Evolutionary conservation across 2,329 filamentous ascomycete species (phyloP).

Genomic region (Colletotrichum theobromicola): DNA sequence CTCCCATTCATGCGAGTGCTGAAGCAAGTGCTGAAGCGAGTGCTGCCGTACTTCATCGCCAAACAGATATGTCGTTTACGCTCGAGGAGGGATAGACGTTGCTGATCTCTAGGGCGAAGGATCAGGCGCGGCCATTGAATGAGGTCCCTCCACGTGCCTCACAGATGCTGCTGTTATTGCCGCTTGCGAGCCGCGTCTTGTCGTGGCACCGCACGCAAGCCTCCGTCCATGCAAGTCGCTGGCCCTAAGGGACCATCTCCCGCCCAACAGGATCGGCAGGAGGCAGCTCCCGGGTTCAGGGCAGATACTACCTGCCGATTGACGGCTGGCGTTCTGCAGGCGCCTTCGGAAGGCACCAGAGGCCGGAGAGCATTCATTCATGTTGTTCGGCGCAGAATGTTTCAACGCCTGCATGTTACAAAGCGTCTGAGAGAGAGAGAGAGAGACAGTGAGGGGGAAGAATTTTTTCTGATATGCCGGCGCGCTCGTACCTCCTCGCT

Average conservation of each 20-base stretch:
- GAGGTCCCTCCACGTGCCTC: constrained; percentile 9
- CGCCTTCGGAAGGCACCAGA: neutral
- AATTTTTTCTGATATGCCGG: neutral
- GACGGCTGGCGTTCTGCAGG: neutral
- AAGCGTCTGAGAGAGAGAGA: neutral
- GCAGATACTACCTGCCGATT: neutral
- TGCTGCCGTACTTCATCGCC: neutral
- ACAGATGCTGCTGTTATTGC: neutral
- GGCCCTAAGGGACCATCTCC: constrained; percentile 1
- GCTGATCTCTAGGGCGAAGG: neutral
- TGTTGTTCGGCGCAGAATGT: neutral
- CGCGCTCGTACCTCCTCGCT: neutral
- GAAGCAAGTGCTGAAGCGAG: neutral
- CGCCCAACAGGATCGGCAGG: constrained; percentile 18
- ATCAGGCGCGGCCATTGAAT: neutral
- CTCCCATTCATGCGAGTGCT: neutral
- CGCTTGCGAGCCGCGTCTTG: constrained; percentile 4
- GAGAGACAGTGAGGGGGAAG: no score
- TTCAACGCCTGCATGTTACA: neutral
- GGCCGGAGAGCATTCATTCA: neutral
- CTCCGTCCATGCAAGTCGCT: constrained; percentile 1
- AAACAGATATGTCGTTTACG: neutral
- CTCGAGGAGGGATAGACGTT: neutral
- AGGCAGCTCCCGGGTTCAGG: constrained; percentile 7
- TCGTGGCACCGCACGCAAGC: constrained; percentile 21